These are phyloP conservation scores for Fusarium ambrosium DNA, from an alignment of 2,329 filamentous ascomycete species.

Conservation along the genomic window DNA sequence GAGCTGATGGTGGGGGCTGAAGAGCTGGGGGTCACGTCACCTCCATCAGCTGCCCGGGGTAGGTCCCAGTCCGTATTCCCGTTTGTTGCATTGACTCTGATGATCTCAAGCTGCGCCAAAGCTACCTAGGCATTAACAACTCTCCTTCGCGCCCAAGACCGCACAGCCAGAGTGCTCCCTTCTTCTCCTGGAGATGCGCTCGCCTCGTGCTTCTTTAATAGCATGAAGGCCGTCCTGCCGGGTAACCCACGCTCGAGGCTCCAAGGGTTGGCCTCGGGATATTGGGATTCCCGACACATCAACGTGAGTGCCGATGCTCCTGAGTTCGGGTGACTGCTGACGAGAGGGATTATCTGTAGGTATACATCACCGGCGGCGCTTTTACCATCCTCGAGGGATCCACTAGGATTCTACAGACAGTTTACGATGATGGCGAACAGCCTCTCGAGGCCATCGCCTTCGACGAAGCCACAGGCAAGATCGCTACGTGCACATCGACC, in stretches of 20 bases:
- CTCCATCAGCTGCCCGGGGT: slow-evolving; percentile 23
- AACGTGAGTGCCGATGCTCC: slow-evolving; percentile 67
- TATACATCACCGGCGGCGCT: slow-evolving; percentile 90
- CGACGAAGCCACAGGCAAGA: slow-evolving; percentile 86
- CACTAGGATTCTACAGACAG: slow-evolving; percentile 84
- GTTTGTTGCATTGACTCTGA: slow-evolving; percentile 38
- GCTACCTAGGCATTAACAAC: slow-evolving; percentile 10
- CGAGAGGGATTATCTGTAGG: slow-evolving; percentile 60
- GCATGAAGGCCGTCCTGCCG: slow-evolving; percentile 84
- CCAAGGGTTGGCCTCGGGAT: slow-evolving; percentile 80
- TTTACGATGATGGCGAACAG: slow-evolving; percentile 84
- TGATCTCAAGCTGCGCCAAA: slow-evolving; percentile 24
- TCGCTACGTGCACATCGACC: slow-evolving; percentile 78
- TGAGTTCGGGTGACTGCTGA: slow-evolving; percentile 21
- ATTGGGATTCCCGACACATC: slow-evolving; percentile 79
- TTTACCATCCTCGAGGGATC: slow-evolving; percentile 85
- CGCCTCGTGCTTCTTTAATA: slow-evolving; percentile 52
- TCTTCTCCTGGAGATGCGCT: slow-evolving; percentile 40
- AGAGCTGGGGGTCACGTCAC: slow-evolving; percentile 38
- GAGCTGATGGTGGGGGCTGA: slow-evolving; percentile 13
- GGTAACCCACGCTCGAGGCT: slow-evolving; percentile 83
- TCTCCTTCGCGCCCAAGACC: slow-evolving; percentile 10
- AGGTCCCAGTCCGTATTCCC: slow-evolving; percentile 2
- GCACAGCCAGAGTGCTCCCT: slow-evolving; percentile 15
- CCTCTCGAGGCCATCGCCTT: slow-evolving; percentile 81